Conservation (phyloP, 1,284 basidiomycete genomes). For the Tylopilus orsonianus region DNA sequence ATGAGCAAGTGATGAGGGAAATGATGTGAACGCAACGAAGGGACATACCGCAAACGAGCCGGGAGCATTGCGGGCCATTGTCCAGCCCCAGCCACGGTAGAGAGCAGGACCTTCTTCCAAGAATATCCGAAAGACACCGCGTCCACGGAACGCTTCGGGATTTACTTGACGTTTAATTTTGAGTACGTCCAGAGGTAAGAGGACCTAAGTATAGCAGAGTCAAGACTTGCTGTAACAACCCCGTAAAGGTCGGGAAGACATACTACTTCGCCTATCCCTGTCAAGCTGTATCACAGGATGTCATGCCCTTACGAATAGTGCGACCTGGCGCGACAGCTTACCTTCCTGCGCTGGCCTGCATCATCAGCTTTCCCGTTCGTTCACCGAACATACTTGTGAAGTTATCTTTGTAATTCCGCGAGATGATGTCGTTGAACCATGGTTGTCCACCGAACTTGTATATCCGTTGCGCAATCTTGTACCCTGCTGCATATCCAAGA, state of each 20-base stretch:
- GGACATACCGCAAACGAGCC: constrained; percentile 87
- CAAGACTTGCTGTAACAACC: neutral
- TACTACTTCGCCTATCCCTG: constrained; percentile 96
- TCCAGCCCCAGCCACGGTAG: constrained; percentile 99
- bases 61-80: constrained; percentile 95
- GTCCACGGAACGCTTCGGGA: constrained; percentile 92
- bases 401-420: constrained; percentile 68
- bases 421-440: constrained; percentile 93
- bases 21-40: neutral
- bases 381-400: constrained; percentile 92
- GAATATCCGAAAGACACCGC: constrained; percentile 88
- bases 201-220: constrained; percentile 49
- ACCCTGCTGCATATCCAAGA: constrained; percentile 96
- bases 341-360: constrained; percentile 94
- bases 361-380: constrained; percentile 93
- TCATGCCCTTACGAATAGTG: neutral
- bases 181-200: constrained; percentile 92
- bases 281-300: constrained; percentile 56
- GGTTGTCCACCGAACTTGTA: constrained; percentile 99
- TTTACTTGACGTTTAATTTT: constrained; percentile 99
- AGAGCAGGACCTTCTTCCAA: constrained; percentile 89
- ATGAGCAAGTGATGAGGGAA: neutral
- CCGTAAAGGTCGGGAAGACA: constrained; percentile 28
- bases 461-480: constrained; percentile 91
- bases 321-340: constrained; percentile 35